Conservation (phyloP, 176 grass and related monocot species). For the Tillandsia fasciculata region DNA sequence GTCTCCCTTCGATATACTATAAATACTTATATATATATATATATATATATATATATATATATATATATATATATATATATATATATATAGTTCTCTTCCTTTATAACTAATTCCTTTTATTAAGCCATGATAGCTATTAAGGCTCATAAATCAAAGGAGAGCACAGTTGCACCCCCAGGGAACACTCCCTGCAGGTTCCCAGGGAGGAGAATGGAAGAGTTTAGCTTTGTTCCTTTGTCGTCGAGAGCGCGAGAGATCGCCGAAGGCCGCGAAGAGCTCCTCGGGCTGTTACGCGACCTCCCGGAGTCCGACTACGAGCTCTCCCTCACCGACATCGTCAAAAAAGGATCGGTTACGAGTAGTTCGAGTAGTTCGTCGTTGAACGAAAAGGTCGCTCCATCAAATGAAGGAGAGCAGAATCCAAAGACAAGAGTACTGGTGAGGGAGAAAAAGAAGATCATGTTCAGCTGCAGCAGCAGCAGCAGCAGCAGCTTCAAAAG, state of each 20-base stretch:
- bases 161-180: background rate
- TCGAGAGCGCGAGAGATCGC: conserved; percentile 58
- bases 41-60: too few species aligned
- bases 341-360: conserved; percentile 19
- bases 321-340: conserved; percentile 64
- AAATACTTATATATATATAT: too few species aligned
- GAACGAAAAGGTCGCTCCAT: conserved; percentile 6
- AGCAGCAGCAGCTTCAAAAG: conserved; percentile 42
- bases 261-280: conserved; percentile 54
- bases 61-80: too few species aligned
- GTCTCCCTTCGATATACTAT: too few species aligned
- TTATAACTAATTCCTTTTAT: too few species aligned
- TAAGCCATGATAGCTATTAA: too few species aligned
- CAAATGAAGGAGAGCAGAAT: conserved; percentile 17
- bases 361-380: background rate
- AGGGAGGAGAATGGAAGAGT: conserved; percentile 21
- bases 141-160: background rate
- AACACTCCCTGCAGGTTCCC: conserved; percentile 32
- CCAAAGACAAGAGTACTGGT: background rate
- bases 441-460: conserved; percentile 24
- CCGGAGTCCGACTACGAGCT: conserved; percentile 76
- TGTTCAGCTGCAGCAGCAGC: background rate
- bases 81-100: too few species aligned
- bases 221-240: conserved; percentile 13
- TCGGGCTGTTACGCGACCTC: conserved; percentile 56